Base-by-base conservation (phyloP, 192 early-diverging fungal species). In the Backusella macrospora region DNA sequence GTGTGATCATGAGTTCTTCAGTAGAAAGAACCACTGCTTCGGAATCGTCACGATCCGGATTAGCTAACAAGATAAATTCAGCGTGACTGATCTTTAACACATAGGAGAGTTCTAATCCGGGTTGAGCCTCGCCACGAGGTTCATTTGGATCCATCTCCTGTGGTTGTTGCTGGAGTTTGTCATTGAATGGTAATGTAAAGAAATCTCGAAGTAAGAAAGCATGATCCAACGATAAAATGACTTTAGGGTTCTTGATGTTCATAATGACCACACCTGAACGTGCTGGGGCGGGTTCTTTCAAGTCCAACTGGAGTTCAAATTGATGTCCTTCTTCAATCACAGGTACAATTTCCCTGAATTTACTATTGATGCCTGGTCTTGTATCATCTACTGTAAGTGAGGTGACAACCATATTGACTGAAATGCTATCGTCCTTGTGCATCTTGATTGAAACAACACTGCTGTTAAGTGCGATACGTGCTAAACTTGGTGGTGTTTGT, bases 21-120 rank as follows among this genome's bases (percentile, higher is more conserved):
- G 93, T 86, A 0, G 88, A 89, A 23, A 98, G 85, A n/a, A 96
- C 83, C 45, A 99, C 89, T 12, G 98, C 97, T 71, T 99, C 96
- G 0, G 96, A 94, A 26, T 86, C 78, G 4, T 82, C 72, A 15
- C 71, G 81, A 47, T 81, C 83, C 6, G 96, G 90, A 63, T 96
- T 86, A 21, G 92, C 93, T 29, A 98, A 83, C 44, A 99, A 78
- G 12, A 96, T 89, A 34, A 98, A 89, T 82, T 98, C 95, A 6
- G 93, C 89, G 45, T 92, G 84, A 18, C 90, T 74, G 16, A 99
- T 82, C 26, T 92, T 93, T 43, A 98, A 78, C 48, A 92, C 88
- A 85, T 90, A 96, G 4, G 91, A 87, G 18, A 93, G 76, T 14
- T 83, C 82, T 5, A 68, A 68, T 14, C 74, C 70, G 62, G 6